Evolutionary conservation across 1,284 basidiomycete genomes (phyloP).

Genomic region (Puccinia coronata): DNA sequence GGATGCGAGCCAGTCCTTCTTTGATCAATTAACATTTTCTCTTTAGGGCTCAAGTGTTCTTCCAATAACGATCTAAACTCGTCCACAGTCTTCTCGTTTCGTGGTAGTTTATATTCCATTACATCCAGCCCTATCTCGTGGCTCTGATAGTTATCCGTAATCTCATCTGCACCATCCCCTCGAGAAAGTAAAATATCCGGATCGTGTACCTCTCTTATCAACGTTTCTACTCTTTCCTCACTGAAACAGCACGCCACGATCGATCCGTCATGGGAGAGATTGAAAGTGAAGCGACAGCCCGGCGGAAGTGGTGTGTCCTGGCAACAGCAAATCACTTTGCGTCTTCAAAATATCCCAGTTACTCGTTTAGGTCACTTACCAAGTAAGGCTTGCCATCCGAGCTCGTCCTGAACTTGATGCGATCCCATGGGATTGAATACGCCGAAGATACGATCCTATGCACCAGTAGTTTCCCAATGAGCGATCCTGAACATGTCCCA

Average conservation of each 20-base stretch:
- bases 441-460: slow-evolving; percentile 26
- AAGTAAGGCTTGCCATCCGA: slow-evolving; percentile 32
- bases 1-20: neutral
- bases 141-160: neutral
- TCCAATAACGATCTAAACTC: slow-evolving; percentile 9
- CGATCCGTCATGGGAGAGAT: slow-evolving; percentile 41
- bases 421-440: slow-evolving; percentile 10
- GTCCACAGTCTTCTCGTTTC: neutral
- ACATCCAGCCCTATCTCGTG: slow-evolving; percentile 40
- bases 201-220: neutral
- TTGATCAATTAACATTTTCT: slow-evolving; percentile 16
- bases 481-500: slow-evolving; percentile 23
- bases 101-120: slow-evolving; percentile 33
- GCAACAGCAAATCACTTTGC: neutral
- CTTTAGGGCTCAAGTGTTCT: slow-evolving; percentile 27
- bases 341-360: neutral
- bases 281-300: slow-evolving; percentile 23
- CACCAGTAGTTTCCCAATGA: slow-evolving; percentile 40
- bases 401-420: slow-evolving; percentile 18
- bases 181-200: neutral
- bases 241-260: slow-evolving; percentile 33
- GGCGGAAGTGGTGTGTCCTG: slow-evolving; percentile 31
- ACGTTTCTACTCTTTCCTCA: neutral
- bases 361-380: slow-evolving; percentile 3
- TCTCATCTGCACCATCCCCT: neutral